Percentiles rank a stretch among this genome's conserved stretches.
These are phyloP conservation scores for Mallotus japonicus DNA, from an alignment of 441 rosid genomes.

Conservation along the genomic window DNA sequence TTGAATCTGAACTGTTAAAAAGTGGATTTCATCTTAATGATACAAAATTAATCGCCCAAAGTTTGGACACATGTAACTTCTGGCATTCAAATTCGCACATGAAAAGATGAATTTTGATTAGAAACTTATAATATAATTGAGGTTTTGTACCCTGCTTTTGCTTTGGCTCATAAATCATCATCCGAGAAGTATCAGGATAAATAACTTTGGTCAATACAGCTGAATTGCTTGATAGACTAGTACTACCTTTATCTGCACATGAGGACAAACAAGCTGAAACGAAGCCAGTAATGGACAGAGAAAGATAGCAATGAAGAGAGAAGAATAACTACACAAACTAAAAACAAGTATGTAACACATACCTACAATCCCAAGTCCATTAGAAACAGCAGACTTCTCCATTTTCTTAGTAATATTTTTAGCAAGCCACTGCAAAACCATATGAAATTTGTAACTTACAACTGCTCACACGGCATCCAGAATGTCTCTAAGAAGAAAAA, in stretches of 20 bases:
- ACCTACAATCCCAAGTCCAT: slow-evolving; percentile 54
- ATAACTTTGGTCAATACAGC: slow-evolving; percentile 46
- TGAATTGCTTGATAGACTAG: slow-evolving; percentile 38
- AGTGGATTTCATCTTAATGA: background rate
- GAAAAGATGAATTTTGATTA: background rate
- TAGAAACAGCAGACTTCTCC: slow-evolving; percentile 56
- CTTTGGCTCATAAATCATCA: slow-evolving; percentile 70
- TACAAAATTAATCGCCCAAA: background rate
- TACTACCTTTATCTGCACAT: slow-evolving; percentile 41
- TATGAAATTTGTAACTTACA: background rate
- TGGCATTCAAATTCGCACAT: background rate
- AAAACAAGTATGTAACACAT: slow-evolving; percentile 17
- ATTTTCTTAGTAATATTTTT: slow-evolving; percentile 69
- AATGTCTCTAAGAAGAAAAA: background rate
- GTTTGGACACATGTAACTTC: background rate
- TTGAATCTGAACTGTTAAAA: background rate
- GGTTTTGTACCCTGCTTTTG: slow-evolving; percentile 60
- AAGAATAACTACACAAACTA: background rate
- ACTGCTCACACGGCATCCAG: background rate
- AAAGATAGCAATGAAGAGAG: background rate
- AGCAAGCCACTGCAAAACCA: slow-evolving; percentile 63
- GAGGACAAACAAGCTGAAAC: slow-evolving; percentile 18
- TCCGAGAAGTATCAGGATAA: slow-evolving; percentile 72
- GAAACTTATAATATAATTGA: background rate
- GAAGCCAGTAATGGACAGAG: slow-evolving; percentile 1